A percentile compares a stretch with the other conserved stretches of the same genome.
phyloP scores from a whole-genome alignment of 768 basidiomycete genomes.

The Kwoniella pini region DNA sequence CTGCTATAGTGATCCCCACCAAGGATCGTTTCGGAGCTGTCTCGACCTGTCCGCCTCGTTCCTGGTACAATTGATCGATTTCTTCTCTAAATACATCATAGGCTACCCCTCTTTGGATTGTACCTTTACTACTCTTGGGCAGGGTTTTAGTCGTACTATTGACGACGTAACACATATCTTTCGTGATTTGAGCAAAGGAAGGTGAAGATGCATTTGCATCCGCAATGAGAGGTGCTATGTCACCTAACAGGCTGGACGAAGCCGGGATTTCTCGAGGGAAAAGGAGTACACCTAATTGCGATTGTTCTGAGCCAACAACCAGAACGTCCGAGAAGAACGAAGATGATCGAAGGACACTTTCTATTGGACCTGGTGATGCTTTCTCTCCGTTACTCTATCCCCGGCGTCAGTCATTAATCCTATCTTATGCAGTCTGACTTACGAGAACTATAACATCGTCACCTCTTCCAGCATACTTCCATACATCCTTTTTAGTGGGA shows the following conservation, averaged over 20 bases:
- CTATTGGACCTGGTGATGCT: constrained; percentile 62
- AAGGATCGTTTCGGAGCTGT: constrained; percentile 10
- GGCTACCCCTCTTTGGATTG: constrained; percentile 50
- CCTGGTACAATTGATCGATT: constrained; percentile 41
- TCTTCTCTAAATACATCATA: constrained; percentile 46
- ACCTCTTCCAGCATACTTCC: constrained; percentile 60
- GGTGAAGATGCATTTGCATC: constrained; percentile 46
- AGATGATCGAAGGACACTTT: constrained; percentile 58
- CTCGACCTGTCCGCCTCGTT: background rate
- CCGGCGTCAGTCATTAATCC: background rate
- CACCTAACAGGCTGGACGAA: constrained; percentile 1
- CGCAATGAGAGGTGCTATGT: constrained; percentile 9
- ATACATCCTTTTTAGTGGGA: constrained; percentile 55
- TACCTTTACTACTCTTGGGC: constrained; percentile 54
- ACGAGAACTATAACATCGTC: constrained; percentile 61
- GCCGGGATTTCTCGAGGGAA: constrained; percentile 46
- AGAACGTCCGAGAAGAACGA: constrained; percentile 60
- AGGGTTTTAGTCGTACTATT: constrained; percentile 14
- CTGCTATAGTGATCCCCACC: constrained; percentile 19
- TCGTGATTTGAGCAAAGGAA: constrained; percentile 45
- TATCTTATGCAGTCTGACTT: constrained; percentile 5
- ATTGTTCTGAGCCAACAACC: constrained; percentile 60
- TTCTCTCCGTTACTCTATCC: constrained; percentile 59
- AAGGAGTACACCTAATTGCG: constrained; percentile 61
- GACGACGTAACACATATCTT: constrained; percentile 47